phyloP scores from a whole-genome alignment of 768 basidiomycete species.

The Mycena epipterygia region DNA sequence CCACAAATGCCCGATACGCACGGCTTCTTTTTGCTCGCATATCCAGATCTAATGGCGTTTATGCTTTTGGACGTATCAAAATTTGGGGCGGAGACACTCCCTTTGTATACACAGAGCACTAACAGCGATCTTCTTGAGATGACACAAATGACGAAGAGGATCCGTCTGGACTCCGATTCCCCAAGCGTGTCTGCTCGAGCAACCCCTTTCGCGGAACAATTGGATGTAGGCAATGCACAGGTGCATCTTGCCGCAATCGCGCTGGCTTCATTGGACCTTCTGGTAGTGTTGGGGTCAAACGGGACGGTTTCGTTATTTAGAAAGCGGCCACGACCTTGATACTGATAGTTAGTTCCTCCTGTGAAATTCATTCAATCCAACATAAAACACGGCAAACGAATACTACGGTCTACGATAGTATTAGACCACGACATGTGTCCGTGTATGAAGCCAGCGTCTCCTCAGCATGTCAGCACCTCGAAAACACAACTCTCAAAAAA shows the following conservation, averaged over 20 bases:
- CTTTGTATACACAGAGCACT: not conserved
- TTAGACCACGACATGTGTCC: constrained; percentile 21
- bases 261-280: not conserved
- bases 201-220: not conserved
- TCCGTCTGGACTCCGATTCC: constrained; percentile 12
- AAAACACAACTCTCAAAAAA: constrained; percentile 30
- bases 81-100: not conserved
- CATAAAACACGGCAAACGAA: constrained; percentile 25
- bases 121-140: not conserved
- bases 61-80: not conserved
- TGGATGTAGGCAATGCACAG: not conserved
- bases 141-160: constrained; percentile 28
- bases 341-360: not conserved
- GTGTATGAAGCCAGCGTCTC: constrained; percentile 17
- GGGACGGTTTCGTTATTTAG: constrained; percentile 17
- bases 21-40: constrained; percentile 9
- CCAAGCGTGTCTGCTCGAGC: not conserved
- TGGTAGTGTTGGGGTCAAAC: not conserved
- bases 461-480: constrained; percentile 17
- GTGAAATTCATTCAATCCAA: constrained; percentile 24
- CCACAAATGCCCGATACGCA: not conserved
- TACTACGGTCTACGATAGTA: constrained; percentile 38
- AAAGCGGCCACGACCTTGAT: not conserved
- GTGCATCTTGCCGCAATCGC: constrained; percentile 9
- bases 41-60: not conserved